Evolutionary conservation across 1,139 yeast genomes (phyloP).

Genomic region (Suhomyces bolitotheri): DNA sequence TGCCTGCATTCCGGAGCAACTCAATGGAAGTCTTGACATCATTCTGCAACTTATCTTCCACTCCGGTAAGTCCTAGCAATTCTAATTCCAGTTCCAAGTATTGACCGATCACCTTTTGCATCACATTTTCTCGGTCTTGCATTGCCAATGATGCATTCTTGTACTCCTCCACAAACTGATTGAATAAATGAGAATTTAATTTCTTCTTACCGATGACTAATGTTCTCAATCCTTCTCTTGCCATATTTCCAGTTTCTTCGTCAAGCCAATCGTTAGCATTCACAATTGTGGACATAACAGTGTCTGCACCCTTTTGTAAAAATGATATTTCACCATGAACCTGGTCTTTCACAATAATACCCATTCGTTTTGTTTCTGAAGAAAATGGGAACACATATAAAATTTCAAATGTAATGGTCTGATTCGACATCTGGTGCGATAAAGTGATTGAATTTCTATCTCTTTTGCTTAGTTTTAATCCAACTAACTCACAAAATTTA

Average conservation of each 20-base stretch:
- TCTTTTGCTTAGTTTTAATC: slow-evolving; percentile 73
- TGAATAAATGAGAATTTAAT: slow-evolving; percentile 53
- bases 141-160: slow-evolving; percentile 74
- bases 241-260: slow-evolving; percentile 97
- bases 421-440: slow-evolving; percentile 60
- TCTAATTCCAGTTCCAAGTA: slow-evolving; percentile 83
- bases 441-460: slow-evolving; percentile 77
- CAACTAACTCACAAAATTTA: slow-evolving; percentile 84
- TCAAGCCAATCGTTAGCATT: slow-evolving; percentile 92
- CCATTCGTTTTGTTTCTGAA: slow-evolving; percentile 97
- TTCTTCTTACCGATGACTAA: slow-evolving; percentile 86
- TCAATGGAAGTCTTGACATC: slow-evolving; percentile 93
- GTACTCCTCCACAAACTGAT: slow-evolving; percentile 64
- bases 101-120: slow-evolving; percentile 67
- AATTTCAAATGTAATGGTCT: slow-evolving; percentile 60
- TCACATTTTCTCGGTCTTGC: slow-evolving; percentile 71
- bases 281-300: slow-evolving; percentile 88
- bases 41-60: slow-evolving; percentile 89
- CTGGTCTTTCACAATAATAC: slow-evolving; percentile 71
- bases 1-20: slow-evolving; percentile 90
- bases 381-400: slow-evolving; percentile 88
- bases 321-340: slow-evolving; percentile 75
- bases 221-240: slow-evolving; percentile 95
- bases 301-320: slow-evolving; percentile 92
- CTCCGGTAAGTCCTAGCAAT: slow-evolving; percentile 91